These are phyloP conservation scores for Corynascus novoguineensis DNA, from an alignment of 495 filamentous ascomycete species.

Conservation along the genomic window DNA sequence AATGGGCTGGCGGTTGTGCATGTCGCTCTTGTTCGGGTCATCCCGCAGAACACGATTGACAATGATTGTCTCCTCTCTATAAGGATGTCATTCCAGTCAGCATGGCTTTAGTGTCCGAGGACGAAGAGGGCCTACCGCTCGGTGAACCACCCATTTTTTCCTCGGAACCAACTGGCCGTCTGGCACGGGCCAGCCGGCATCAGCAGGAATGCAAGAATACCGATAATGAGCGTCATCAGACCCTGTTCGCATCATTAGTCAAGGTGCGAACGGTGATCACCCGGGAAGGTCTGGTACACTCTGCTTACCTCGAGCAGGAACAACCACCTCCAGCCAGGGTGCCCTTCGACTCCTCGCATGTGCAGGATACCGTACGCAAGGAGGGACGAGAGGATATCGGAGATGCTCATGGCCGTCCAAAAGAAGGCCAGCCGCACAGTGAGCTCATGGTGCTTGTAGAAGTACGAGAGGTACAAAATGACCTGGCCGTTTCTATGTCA, in stretches of 20 bases:
- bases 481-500: slow-evolving; percentile 15
- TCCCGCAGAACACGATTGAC: slow-evolving; percentile 69
- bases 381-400: slow-evolving; percentile 62
- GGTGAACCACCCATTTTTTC: slow-evolving; percentile 69
- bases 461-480: slow-evolving; percentile 69
- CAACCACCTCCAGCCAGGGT: slow-evolving; percentile 59
- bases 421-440: slow-evolving; percentile 45
- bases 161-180: slow-evolving; percentile 60
- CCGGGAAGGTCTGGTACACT: background rate
- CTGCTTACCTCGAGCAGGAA: slow-evolving; percentile 28
- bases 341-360: slow-evolving; percentile 53
- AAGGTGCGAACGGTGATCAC: background rate
- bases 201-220: slow-evolving; percentile 58
- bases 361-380: slow-evolving; percentile 69
- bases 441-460: slow-evolving; percentile 56
- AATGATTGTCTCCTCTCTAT: slow-evolving; percentile 59
- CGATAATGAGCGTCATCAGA: slow-evolving; percentile 55
- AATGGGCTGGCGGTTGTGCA: slow-evolving; percentile 59
- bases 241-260: slow-evolving; percentile 27
- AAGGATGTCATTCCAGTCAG: background rate
- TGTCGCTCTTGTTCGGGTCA: slow-evolving; percentile 61
- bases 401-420: slow-evolving; percentile 64
- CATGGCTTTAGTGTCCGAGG: background rate
- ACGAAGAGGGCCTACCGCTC: slow-evolving; percentile 37
- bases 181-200: slow-evolving; percentile 70